Evolutionary conservation across 169 alveolate genomes (phyloP).

Genomic region (Plasmodium gaboni): DNA sequence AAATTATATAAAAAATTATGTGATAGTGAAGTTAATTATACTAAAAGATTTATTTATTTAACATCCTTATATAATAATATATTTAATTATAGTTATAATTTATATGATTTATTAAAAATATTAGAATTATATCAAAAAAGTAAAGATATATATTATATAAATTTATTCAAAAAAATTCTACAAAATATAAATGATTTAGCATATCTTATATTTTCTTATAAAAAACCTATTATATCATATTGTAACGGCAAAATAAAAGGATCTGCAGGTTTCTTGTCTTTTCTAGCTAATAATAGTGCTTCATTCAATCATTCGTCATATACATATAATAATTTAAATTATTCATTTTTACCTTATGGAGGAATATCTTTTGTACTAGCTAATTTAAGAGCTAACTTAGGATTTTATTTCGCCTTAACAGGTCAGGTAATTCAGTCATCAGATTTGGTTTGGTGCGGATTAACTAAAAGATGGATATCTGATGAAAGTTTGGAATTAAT

Average conservation of each 20-base stretch:
- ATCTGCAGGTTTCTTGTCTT: slow-evolving; percentile 79
- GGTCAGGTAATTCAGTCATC: slow-evolving; percentile 77
- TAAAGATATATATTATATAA: slow-evolving; percentile 20
- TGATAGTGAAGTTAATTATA: slow-evolving; percentile 82
- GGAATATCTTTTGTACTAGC: slow-evolving; percentile 81
- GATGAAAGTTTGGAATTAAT: slow-evolving; percentile 80
- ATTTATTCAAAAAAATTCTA: slow-evolving; percentile 57
- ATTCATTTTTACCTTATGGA: slow-evolving; percentile 79
- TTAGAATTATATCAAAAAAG: slow-evolving; percentile 78
- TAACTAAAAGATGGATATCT: slow-evolving; percentile 81
- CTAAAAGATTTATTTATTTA: slow-evolving; percentile 81
- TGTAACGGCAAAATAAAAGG: slow-evolving; percentile 84
- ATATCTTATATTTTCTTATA: slow-evolving; percentile 79
- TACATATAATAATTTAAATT: slow-evolving; percentile 36
- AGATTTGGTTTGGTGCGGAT: slow-evolving; percentile 84
- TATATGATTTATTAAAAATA: slow-evolving; percentile 76
- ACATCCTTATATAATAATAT: slow-evolving; percentile 79
- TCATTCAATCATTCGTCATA: slow-evolving; percentile 79
- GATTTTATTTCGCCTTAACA: slow-evolving; percentile 83
- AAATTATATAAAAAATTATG: slow-evolving; percentile 76
- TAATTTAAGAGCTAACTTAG: slow-evolving; percentile 82
- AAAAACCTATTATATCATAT: slow-evolving; percentile 82
- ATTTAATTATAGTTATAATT: slow-evolving; percentile 73
- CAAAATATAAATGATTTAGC: slow-evolving; percentile 79
- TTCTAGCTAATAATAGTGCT: slow-evolving; percentile 80